A percentile compares a stretch with the other conserved stretches of the same genome.
phyloP scores from a whole-genome alignment of 1,284 basidiomycete species.

The Athelia psychrophila region DNA sequence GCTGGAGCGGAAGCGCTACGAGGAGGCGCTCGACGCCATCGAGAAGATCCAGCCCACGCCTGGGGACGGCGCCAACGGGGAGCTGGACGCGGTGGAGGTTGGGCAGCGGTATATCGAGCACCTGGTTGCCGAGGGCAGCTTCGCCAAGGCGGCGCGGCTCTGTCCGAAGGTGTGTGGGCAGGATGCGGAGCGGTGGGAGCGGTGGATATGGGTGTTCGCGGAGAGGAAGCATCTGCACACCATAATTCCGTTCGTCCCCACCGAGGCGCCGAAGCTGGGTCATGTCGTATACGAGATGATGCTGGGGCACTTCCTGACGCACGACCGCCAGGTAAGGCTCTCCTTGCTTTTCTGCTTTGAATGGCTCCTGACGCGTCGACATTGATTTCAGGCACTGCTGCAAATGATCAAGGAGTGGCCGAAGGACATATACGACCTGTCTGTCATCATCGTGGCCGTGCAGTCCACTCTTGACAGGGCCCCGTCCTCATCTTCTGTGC shows the following conservation, averaged over 20 bases:
- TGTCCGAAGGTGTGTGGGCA: conserved; percentile 85
- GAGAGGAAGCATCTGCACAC: conserved; percentile 80
- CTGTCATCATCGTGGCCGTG: conserved; percentile 85
- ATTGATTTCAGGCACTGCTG: conserved; percentile 57
- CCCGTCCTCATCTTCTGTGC: conserved; percentile 46
- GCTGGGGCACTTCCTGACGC: conserved; percentile 80
- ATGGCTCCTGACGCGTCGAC: conserved; percentile 1
- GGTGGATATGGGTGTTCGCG: conserved; percentile 92
- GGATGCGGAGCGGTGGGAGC: conserved; percentile 86
- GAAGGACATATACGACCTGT: conserved; percentile 84
- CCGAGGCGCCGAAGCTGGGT: conserved; percentile 75
- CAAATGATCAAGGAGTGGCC: conserved; percentile 89
- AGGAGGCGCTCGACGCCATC: conserved; percentile 86
- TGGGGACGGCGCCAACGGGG: conserved; percentile 19
- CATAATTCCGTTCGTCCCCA: conserved; percentile 90
- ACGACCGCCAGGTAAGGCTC: conserved; percentile 68
- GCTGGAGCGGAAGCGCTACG: conserved; percentile 81
- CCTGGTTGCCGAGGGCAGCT: conserved; percentile 74
- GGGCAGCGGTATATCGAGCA: conserved; percentile 84
- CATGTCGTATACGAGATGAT: conserved; percentile 95
- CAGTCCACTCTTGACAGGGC: conserved; percentile 76
- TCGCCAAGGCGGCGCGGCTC: conserved; percentile 79
- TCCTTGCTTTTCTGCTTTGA: not conserved
- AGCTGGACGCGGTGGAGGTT: conserved; percentile 59
- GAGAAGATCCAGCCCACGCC: conserved; percentile 55